Evolutionary conservation across 129 eudicot species (phyloP).

Genomic region (Cynara cardunculus): DNA sequence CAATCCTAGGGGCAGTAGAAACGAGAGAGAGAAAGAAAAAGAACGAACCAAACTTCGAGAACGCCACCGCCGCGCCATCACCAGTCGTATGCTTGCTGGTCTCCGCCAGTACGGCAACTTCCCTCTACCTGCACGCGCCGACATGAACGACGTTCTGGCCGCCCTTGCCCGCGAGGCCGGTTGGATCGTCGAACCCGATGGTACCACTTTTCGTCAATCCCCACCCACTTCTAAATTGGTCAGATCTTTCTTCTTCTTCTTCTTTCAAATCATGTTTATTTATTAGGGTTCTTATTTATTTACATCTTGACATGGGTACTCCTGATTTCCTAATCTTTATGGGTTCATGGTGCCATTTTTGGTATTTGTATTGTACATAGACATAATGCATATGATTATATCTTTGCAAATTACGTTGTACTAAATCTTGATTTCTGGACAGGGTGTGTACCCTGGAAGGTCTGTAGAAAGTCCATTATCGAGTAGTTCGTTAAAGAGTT

Average conservation of each 20-base stretch:
- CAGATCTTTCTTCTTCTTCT: background rate
- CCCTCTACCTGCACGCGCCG: slow-evolving; percentile 64
- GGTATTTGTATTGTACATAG: background rate
- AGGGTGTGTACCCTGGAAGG: slow-evolving; percentile 46
- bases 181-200: slow-evolving; percentile 57
- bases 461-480: slow-evolving; percentile 60
- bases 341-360: too few species aligned
- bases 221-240: slow-evolving; percentile 21
- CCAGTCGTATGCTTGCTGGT: slow-evolving; percentile 68
- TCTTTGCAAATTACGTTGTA: background rate
- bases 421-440: slow-evolving; percentile 17
- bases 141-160: slow-evolving; percentile 71
- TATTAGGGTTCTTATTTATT: slow-evolving; percentile 5
- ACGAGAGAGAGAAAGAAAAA: slow-evolving; percentile 68
- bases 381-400: background rate
- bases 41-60: slow-evolving; percentile 71
- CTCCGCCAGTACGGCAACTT: slow-evolving; percentile 73
- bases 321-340: background rate
- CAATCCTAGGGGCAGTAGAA: slow-evolving; percentile 33
- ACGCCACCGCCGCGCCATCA: slow-evolving; percentile 75
- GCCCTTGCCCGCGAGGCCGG: slow-evolving; percentile 73
- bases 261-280: background rate
- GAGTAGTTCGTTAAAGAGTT: slow-evolving; percentile 45
- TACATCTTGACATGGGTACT: background rate
- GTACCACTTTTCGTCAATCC: slow-evolving; percentile 53